Evolutionary conservation across 305 asterid genomes (phyloP).

Genomic region (Solanum aculeatissimum): DNA sequence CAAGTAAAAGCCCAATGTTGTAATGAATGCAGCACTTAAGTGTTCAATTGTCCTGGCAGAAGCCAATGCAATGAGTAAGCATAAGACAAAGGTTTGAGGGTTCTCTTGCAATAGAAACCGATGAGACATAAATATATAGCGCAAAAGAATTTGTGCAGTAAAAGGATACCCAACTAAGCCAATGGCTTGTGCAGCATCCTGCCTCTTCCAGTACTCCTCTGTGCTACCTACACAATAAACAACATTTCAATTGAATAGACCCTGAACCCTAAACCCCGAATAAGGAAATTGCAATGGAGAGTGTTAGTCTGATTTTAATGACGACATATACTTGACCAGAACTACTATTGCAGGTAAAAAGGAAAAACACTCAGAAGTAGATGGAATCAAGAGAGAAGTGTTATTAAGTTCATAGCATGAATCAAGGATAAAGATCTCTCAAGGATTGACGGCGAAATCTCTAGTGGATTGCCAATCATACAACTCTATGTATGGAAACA

Average conservation of each 20-base stretch:
- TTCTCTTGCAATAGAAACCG: neutral
- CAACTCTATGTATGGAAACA: too few species aligned
- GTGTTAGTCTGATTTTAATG: neutral
- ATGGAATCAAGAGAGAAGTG: too few species aligned
- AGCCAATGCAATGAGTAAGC: neutral
- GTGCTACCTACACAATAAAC: constrained; percentile 16
- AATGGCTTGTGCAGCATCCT: constrained; percentile 26
- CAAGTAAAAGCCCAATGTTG: neutral
- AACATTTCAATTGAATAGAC: neutral
- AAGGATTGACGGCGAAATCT: too few species aligned
- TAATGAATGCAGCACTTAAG: neutral
- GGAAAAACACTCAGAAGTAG: too few species aligned
- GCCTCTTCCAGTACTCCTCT: constrained; percentile 25
- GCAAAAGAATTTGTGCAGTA: neutral
- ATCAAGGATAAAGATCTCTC: too few species aligned
- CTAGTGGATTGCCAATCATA: too few species aligned
- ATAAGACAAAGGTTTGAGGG: neutral
- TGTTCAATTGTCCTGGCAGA: neutral
- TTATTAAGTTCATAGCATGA: too few species aligned
- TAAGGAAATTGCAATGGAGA: neutral
- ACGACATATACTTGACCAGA: neutral
- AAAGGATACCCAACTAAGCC: constrained; percentile 19
- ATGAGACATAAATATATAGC: neutral
- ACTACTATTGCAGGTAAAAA: neutral
- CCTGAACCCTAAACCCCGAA: too few species aligned